phyloP scores from a whole-genome alignment of 768 basidiomycete genomes.

The Mycena galericulata region DNA sequence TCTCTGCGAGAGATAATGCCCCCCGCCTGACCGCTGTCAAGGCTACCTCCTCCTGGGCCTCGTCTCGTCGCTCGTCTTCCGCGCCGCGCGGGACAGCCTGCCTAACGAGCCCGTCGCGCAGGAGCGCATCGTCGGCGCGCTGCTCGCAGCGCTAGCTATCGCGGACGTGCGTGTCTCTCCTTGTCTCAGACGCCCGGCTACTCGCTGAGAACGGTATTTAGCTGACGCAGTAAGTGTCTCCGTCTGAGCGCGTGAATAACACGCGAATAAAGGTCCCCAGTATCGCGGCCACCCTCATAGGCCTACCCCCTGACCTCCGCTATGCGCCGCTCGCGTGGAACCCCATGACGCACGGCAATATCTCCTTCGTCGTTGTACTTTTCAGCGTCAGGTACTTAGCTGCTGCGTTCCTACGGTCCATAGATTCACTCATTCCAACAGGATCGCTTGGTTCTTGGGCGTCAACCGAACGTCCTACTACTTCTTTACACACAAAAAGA shows the following conservation, averaged over 20 bases:
- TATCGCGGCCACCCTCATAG: conserved; percentile 65
- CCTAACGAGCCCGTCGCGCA: conserved; percentile 68
- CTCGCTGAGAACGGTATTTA: conserved; percentile 38
- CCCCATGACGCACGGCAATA: conserved; percentile 80
- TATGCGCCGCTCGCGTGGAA: conserved; percentile 72
- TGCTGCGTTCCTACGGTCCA: neutral
- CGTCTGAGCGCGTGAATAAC: neutral
- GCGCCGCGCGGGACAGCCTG: conserved; percentile 72
- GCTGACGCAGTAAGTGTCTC: conserved; percentile 73
- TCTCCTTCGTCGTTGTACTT: conserved; percentile 70
- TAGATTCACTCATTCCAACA: conserved; percentile 35
- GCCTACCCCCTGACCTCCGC: conserved; percentile 67
- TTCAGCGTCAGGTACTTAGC: conserved; percentile 65
- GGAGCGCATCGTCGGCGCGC: conserved; percentile 75
- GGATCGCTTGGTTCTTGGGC: conserved; percentile 68
- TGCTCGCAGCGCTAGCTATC: conserved; percentile 71
- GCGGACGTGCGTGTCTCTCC: conserved; percentile 68
- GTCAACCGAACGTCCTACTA: conserved; percentile 61
- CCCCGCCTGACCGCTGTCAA: conserved; percentile 38
- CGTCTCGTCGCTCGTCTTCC: conserved; percentile 74
- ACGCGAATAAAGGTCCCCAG: conserved; percentile 48
- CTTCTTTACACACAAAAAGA: conserved; percentile 36
- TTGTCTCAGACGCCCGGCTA: conserved; percentile 6
- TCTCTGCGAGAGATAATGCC: too few species aligned
- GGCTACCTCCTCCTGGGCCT: conserved; percentile 75